Evolutionary conservation across 257 asterid species (phyloP), one percentile per base, ranked within the genome.

Genomic region (Misopates orontium): DNA sequence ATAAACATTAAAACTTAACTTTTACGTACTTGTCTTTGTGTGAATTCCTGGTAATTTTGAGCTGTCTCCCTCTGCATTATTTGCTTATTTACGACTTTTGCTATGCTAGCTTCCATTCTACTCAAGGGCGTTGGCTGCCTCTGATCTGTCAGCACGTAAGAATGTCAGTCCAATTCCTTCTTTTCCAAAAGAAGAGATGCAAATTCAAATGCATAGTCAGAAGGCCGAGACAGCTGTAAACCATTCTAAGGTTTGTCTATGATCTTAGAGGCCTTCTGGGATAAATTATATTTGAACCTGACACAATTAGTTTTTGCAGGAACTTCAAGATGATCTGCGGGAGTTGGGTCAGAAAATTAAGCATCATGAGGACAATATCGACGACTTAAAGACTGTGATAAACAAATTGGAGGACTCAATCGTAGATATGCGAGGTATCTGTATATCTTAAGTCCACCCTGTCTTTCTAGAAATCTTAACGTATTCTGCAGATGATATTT

Each of bases 281-380:
- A 42, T 23, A 16, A 28, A 17, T 11, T 48, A 21, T 60, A 15
- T 62, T 40, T 48, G 60, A 56, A 44, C 16, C 13, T 41, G 66
- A 17, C 55, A 18, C 63, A 16, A 44, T 54, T 56, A 23, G 4
- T 36, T 55, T 60, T 68, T 74, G 86, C 83, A 87, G 96, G 78
- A 84, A 74, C 76, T 85, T 73, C 77, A 89, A 77, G 88, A 89
- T 68, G 87, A 83, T 39, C 45, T 89, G 31, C 71, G 74, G 60
- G 83, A 76, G 79, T 60, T 79, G 54, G 97, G 88, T 71, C 72
- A 57, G 41, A 75, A 73, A 64, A 74, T 92, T n/a, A 89, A 87
- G 75, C 96, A 92, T 40, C 77, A 84, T 15, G 96, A 87, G 73
- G 92, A 74, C 40, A 84, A 75, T 75, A 19, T 85, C 78, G 77